Conservation (phyloP, 768 basidiomycete species). For the Podaxis mareebaensis region DNA sequence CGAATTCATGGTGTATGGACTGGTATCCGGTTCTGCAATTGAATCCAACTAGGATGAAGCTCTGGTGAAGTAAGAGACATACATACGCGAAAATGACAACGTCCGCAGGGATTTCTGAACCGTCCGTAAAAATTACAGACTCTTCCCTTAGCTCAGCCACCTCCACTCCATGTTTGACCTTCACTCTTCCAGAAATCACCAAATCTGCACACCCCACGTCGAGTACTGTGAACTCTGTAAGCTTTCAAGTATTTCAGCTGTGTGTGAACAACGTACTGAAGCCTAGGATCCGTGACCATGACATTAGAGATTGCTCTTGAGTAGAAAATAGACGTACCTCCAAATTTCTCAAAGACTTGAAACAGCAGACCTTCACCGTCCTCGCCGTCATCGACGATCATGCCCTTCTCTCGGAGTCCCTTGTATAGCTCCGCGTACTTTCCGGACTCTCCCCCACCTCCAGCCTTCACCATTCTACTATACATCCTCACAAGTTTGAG, state of each 20-base stretch:
- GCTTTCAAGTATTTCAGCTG: too few species aligned
- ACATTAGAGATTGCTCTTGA: background rate
- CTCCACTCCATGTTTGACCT: conserved; percentile 54
- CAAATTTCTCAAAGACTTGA: conserved; percentile 3
- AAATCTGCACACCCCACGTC: conserved; percentile 53
- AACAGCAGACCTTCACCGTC: background rate
- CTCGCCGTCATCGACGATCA: conserved; percentile 5
- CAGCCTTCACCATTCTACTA: background rate
- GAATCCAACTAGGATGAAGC: background rate
- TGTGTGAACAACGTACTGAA: too few species aligned
- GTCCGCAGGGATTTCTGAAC: conserved; percentile 20
- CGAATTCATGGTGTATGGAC: conserved; percentile 29
- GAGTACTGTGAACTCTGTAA: conserved; percentile 23
- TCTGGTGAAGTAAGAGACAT: background rate
- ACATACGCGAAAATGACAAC: conserved; percentile 6
- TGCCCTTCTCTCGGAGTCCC: conserved; percentile 6
- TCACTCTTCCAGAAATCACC: conserved; percentile 55
- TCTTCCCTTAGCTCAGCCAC: conserved; percentile 34
- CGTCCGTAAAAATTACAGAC: conserved; percentile 39
- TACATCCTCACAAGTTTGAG: background rate
- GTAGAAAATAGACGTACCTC: background rate
- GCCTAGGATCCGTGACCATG: too few species aligned
- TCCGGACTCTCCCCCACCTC: conserved; percentile 4
- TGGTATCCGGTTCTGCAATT: conserved; percentile 9
- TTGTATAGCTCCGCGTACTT: conserved; percentile 3